Percentiles rank a stretch among this genome's conserved stretches.
phyloP scores from a whole-genome alignment of 768 basidiomycete species.

The Suillus variegatus region DNA sequence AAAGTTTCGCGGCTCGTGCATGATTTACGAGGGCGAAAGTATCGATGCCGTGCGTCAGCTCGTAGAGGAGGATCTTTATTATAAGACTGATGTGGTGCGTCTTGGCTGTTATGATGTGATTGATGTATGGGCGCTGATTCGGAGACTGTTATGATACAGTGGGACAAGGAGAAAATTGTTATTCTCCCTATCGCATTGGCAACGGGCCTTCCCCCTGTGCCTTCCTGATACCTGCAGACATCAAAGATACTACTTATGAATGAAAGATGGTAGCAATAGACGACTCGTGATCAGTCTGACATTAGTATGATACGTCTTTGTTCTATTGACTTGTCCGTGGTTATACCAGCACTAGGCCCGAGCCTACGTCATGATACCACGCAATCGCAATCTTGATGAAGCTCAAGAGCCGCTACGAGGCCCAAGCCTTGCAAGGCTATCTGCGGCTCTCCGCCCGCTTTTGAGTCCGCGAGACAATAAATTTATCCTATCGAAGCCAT shows the following conservation, averaged over 20 bases:
- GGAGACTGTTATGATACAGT: slow-evolving; percentile 34
- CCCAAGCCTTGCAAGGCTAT: neutral
- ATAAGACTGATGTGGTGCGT: slow-evolving; percentile 25
- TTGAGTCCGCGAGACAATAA: neutral
- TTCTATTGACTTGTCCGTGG: too few relatives aligned
- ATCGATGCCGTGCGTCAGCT: slow-evolving; percentile 42
- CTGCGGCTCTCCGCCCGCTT: neutral
- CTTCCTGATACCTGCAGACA: slow-evolving; percentile 5
- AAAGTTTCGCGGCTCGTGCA: slow-evolving; percentile 60
- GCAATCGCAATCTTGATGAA: neutral
- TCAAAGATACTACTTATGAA: neutral
- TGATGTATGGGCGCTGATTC: neutral
- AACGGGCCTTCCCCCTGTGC: slow-evolving; percentile 17
- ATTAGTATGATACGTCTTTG: too few relatives aligned
- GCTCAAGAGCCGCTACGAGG: neutral
- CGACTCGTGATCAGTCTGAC: too few relatives aligned
- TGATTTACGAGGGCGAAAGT: slow-evolving; percentile 55
- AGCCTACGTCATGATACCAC: neutral
- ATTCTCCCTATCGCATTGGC: slow-evolving; percentile 46
- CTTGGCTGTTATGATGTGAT: neutral
- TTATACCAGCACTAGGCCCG: too few relatives aligned
- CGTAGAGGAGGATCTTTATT: slow-evolving; percentile 26
- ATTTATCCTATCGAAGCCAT: neutral
- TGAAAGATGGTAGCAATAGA: neutral
- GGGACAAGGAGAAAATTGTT: slow-evolving; percentile 57